Conservation (phyloP, 2,329 filamentous ascomycete species). For the Penicillium sp. region DNA sequence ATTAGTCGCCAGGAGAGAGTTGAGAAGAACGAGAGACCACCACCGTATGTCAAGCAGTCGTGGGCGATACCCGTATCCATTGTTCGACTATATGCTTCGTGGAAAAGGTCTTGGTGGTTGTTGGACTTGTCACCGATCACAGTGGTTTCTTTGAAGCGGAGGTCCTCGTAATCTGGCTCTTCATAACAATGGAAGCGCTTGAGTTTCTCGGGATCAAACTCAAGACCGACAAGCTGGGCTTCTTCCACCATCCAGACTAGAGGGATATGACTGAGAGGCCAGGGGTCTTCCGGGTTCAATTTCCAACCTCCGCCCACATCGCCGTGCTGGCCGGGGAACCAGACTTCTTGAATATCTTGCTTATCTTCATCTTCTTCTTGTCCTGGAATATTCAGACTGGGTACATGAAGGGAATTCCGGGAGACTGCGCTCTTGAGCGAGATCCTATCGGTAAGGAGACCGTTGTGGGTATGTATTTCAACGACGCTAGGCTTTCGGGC, state of each 20-base stretch:
- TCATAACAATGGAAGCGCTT: slow-evolving; percentile 21
- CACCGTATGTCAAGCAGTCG: slow-evolving; percentile 62
- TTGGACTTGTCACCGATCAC: background rate
- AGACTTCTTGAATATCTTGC: slow-evolving; percentile 70
- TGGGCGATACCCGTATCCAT: slow-evolving; percentile 52
- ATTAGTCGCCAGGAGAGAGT: slow-evolving; percentile 68
- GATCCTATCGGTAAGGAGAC: slow-evolving; percentile 2
- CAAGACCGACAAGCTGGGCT: slow-evolving; percentile 62
- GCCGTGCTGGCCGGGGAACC: slow-evolving; percentile 70
- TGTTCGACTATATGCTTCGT: slow-evolving; percentile 1
- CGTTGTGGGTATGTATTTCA: slow-evolving; percentile 1
- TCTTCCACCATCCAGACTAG: slow-evolving; percentile 67
- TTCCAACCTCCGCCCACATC: slow-evolving; percentile 76
- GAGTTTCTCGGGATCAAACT: slow-evolving; percentile 53
- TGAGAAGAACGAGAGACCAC: slow-evolving; percentile 52
- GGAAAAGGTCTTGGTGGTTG: slow-evolving; percentile 26
- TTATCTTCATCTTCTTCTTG: slow-evolving; percentile 1
- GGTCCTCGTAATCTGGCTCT: slow-evolving; percentile 18
- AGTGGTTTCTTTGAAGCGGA: background rate
- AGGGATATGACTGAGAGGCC: slow-evolving; percentile 62
- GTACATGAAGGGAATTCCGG: slow-evolving; percentile 5
- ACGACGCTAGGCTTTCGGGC: slow-evolving; percentile 2
- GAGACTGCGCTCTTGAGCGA: slow-evolving; percentile 10
- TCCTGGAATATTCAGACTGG: background rate
- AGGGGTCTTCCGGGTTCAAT: slow-evolving; percentile 48